phyloP scores from a whole-genome alignment of 495 filamentous ascomycete genomes.

The Annulohypoxylon nitens region DNA sequence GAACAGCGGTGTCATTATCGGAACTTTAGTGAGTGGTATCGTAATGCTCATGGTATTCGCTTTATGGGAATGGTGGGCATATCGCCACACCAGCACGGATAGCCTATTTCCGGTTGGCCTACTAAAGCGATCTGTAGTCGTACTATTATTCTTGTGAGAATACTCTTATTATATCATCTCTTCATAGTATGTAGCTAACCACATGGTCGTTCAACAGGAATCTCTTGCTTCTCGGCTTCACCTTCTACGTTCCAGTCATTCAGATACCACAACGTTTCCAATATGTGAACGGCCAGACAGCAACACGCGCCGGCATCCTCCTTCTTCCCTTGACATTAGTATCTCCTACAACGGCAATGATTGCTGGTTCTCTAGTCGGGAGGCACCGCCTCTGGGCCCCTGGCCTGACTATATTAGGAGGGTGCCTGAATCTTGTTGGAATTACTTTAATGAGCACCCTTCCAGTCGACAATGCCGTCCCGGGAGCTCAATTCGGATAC shows the following conservation, averaged over 20 bases:
- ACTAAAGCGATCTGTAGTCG: constrained; percentile 28
- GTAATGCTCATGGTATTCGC: constrained; percentile 24
- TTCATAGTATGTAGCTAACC: not conserved
- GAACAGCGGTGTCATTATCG: constrained; percentile 24
- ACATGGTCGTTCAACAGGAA: constrained; percentile 5
- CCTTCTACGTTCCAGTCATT: constrained; percentile 32
- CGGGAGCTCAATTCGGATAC: constrained; percentile 28
- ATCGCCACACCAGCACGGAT: constrained; percentile 21
- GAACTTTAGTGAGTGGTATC: constrained; percentile 22
- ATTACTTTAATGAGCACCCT: constrained; percentile 33
- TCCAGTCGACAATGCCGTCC: constrained; percentile 7
- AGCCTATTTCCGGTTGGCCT: constrained; percentile 30
- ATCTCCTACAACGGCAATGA: constrained; percentile 25
- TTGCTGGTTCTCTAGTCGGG: constrained; percentile 25
- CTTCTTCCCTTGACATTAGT: constrained; percentile 31
- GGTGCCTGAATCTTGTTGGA: constrained; percentile 24
- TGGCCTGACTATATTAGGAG: constrained; percentile 24
- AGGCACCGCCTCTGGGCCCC: constrained; percentile 32
- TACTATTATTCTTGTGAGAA: constrained; percentile 31
- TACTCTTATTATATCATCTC: not conserved
- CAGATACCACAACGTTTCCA: constrained; percentile 33
- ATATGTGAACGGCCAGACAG: constrained; percentile 31
- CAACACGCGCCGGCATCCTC: constrained; percentile 29
- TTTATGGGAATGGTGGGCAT: constrained; percentile 29
- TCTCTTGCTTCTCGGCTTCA: constrained; percentile 25